Base-by-base conservation (phyloP, 2,329 filamentous ascomycete genomes). In the Chaetomium sp. region DNA sequence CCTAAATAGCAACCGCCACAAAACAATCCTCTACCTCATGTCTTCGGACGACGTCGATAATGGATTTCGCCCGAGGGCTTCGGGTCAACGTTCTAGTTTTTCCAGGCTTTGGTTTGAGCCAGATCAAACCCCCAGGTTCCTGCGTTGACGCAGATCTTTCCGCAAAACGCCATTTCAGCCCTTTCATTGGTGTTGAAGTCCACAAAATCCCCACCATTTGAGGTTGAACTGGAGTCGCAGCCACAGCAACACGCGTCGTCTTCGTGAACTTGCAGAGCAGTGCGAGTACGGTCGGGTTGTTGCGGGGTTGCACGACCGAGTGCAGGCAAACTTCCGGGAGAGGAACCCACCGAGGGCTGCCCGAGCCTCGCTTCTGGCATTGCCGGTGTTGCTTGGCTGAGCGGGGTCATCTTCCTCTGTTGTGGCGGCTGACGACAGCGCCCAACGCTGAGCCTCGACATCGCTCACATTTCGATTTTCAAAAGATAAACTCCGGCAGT, bases 1-100 rank as follows among this genome's bases (percentile, higher is more conserved):
- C 27, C 27, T 29, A 65, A 65, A 61, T 27, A 64, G 64, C 51
- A 68, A 66, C 49, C 64, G 63, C 25, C 31, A 61, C 63, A 60
- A 67, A 53, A 62, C 16, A 27, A 13, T 27, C 19, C 16, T 19
- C 35, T 2, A 47, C 56, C 9, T 25, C 9, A 6, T 29, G 45
- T 42, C 38, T 57, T 27, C 55, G 13, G 38, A 51, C 23, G 13
- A 27, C 4, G n/a, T 47, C 16, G 38, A 42, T n/a, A 16, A 42
- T 16, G 23, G 2, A 7, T 27, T 51, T 25, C 25, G 49, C 23
- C 23, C 25, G 50, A 31, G 16, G 16, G 25, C 6, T 7, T 2
- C 25, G 50, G 12, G 16, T 29, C 25, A n/a, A n/a, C 25, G n/a
- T 53, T 29, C 27, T 6, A 29, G 27, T 29, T 29, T 29, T 29